Evolutionary conservation across 2,329 filamentous ascomycete genomes (phyloP), one percentile per base, ranked within the genome.

Genomic region (Penicillium expansum): DNA sequence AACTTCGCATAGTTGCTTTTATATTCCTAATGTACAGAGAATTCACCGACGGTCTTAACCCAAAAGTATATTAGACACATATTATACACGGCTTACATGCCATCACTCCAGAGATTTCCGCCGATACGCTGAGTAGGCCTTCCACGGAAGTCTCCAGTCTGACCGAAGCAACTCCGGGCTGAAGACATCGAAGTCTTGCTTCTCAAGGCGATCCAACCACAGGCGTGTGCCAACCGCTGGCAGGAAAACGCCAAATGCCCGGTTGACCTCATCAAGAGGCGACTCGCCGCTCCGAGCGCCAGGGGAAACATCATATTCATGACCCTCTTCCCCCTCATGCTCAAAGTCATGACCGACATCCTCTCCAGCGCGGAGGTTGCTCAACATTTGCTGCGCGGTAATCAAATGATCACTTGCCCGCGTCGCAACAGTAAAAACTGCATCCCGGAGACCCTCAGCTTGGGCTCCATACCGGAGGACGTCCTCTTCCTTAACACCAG

Each of bases 401-500:
- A 97, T 96, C 33, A 99, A 80, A 74, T 99, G 94, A 71, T 99
- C 94, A 69, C 95, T 95, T 7, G 94, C 94, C 37, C 93, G 85
- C 0, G 94, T 99, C 0, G 94, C 94, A 14, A 99, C 91, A 4
- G 86, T 83, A 74, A 97, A 99, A 0, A 97, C 86, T 4, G 92
- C 93, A 73, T 99, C 93, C 59, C 89, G 86, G 18, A 97, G 80
- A 0, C 92, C 92, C 0, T 85, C 80, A 0, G 93, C 93, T n/a
- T 84, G 77, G 0, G 89, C 86, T 0, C 92, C 93, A 41, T 86
- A 82, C 9, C 93, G 84, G 58, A 96, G 90, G 0, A 99, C 88
- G 42, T 96, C 90, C 71, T 99, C 94, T 71, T 97, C 93, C 51
- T 86, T 86, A 0, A 97, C 83, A 1, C 87, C 87, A 5, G 84